Evolutionary conservation across 2,329 filamentous ascomycete genomes (phyloP), one percentile per base, ranked within the genome.

Genomic region (Sphaerulina musiva): DNA sequence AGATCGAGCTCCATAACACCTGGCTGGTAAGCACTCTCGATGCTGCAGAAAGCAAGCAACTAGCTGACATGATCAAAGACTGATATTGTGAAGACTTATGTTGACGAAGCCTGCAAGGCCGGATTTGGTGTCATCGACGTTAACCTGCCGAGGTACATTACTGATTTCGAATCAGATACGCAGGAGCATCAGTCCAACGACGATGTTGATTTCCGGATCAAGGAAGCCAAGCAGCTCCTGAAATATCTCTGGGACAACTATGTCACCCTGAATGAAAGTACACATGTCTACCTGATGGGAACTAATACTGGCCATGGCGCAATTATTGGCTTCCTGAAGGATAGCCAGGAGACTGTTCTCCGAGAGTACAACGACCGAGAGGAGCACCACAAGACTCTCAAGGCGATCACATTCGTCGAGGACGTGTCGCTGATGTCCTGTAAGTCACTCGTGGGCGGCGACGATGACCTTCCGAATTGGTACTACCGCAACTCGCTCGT

Each of bases 161-260:
- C 85, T 1, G 78, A 80, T 17, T 76, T 82, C 40, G 70, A 51
- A 20, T 42, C 67, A 59, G 70, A 71, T 43, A 56, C 66, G 17
- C 65, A 67, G 12, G 64, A 65, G 12, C 71, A 72, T 52, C 55
- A 72, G 60, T 62, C 72, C 67, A 51, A 80, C 81, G 69, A 84
- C 81, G 56, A 64, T 17, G 55, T 66, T 11, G 68, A 70, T 29
- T 57, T 61, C 48, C 69, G 74, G 34, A 68, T 66, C 7, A 69
- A 69, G 23, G 76, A 77, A 51, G 79, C 78, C 0, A 83, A 86
- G 58, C 84, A 92, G 57, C 75, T 96, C 9, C 82, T 92, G 4
- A 83, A 80, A 56, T 97, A 95, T 66, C 76, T 98, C 11, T 98
- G 93, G 93, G 91, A 96, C 64, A 98, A 98, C 67, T 96, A 96